Base-by-base conservation (phyloP, 139 green algal genomes). In the Micractinium sp. region DNA sequence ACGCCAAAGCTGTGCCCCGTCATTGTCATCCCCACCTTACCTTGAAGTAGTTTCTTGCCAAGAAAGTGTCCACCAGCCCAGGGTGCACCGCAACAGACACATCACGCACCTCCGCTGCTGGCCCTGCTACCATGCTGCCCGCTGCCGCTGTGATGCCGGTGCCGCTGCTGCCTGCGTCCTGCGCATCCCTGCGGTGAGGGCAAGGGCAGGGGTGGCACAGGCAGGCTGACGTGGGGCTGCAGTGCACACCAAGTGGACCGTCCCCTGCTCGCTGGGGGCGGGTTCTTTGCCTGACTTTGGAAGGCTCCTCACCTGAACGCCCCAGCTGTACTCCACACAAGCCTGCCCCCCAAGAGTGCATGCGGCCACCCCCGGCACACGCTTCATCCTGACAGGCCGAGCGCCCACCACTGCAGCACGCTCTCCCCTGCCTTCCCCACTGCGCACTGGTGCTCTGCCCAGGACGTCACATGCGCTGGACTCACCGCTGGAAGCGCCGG, bases 51-150 rank as follows among this genome's bases (percentile, higher is more conserved):
- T 90, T 81, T 27, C 88, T 91, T n/a, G 94, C 94, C 35, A 97
- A 82, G 36, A 78, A 39, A 0, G 95, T 97, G 80, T 94, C 36
- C 19, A 97, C 90, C 25, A 97, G 77, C 23, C 95, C 95, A 5
- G 95, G 95, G 89, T 97, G 94, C 13, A 95, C 93, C 3, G 83
- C 83, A 66, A 87, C 83, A 0, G 83, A 47, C 18, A 20, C 67
- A 39, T 87, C 83, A 19, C 83, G 83, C 83, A 31, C 71, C 29
- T 18, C 78, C 15, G 78, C 39, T 35, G 38, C 75, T 27, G 75
- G 63, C 74, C 33, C 33, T 27, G 27, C 79, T 19, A 25, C 79
- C 31, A 14, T 60, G 81, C 22, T 33, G 60, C 33, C 20, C 33
- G 56, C 16, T 35, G n/a, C 27, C 60, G 0, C 74, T 27, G 19